Base-by-base conservation (phyloP, 345 rosid genomes). In the Eucalyptus erythrocorys region DNA sequence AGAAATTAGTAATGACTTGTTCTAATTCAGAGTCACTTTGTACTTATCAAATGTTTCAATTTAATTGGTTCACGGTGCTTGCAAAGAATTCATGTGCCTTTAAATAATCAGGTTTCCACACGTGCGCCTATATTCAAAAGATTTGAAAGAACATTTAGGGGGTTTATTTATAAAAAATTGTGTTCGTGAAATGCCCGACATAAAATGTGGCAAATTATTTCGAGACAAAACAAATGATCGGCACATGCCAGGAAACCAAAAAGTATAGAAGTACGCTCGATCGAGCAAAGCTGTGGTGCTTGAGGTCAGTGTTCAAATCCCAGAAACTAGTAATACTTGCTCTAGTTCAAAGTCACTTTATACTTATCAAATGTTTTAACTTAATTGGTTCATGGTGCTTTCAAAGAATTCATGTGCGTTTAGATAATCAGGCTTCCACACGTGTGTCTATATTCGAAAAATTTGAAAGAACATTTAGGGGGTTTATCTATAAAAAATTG, bases 11-110 rank as follows among this genome's bases (percentile, higher is more conserved):
- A 7, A 8, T 64, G n/a, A n/a, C 32, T 30, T 14, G 10, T 14
- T 64, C 1, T 27, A 14, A 10, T 13, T 64, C 5, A 7, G 21
- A n/a, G 8, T n/a, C 37, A 14, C 19, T 13, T 13, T 3, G 5
- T 64, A 64, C 34, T 13, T 16, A 6, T 32, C 37, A 4, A n/a
- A n/a, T 7, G 37, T 13, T 64, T 3, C 3, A 4, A 64, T 5
- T n/a, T n/a, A n/a, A 64, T 64, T 8, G 76, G 2, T 13, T n/a
- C 68, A 27, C 1, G 8, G 0, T 1, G 2, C 32, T 59, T 27
- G n/a, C 16, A 5, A 0, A 30, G 0, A 32, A 30, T 30, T 61
- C 34, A 61, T 30, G 68, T 27, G n/a, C 68, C 76, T n/a, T 30
- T 8, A n/a, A 5, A 32, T 64, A 64, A 32, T 1, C 76, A 13